Conservation (phyloP, 352 stramenopile genomes). For the Pythium sp. region DNA sequence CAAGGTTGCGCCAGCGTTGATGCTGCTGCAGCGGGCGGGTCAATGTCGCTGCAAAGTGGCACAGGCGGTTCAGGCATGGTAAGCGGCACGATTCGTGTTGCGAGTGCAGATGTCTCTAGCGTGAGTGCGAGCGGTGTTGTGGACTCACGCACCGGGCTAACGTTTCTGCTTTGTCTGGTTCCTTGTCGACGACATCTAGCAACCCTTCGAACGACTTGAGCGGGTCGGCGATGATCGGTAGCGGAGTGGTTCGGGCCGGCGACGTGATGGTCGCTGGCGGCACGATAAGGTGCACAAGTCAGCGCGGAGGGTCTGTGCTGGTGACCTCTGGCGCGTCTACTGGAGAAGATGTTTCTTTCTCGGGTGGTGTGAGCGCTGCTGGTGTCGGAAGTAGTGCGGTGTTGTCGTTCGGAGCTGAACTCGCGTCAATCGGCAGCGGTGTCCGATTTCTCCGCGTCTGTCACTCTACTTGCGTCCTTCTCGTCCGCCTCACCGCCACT, state of each 20-base stretch:
- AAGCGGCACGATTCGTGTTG: not conserved
- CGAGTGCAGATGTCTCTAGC: not conserved
- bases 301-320: constrained; percentile 4
- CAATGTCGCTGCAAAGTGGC: not conserved
- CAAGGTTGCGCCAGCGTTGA: not conserved
- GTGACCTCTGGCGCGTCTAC: too few relatives aligned
- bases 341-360: too few relatives aligned
- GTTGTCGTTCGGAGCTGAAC: too few relatives aligned
- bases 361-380: too few relatives aligned
- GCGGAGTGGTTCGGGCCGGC: not conserved
- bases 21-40: not conserved
- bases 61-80: not conserved
- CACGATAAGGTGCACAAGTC: too few relatives aligned
- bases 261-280: not conserved
- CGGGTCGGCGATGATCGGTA: not conserved
- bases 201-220: constrained; percentile 9
- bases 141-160: not conserved
- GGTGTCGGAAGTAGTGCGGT: too few relatives aligned
- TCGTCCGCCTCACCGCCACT: not conserved
- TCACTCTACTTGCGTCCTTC: not conserved
- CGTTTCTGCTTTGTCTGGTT: not conserved
- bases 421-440: not conserved
- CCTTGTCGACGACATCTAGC: not conserved
- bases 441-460: constrained; percentile 1
- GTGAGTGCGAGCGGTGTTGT: not conserved